Evolutionary conservation across 768 basidiomycete species (phyloP), one percentile per base, ranked within the genome.

Genomic region (Tulasnella sp.): DNA sequence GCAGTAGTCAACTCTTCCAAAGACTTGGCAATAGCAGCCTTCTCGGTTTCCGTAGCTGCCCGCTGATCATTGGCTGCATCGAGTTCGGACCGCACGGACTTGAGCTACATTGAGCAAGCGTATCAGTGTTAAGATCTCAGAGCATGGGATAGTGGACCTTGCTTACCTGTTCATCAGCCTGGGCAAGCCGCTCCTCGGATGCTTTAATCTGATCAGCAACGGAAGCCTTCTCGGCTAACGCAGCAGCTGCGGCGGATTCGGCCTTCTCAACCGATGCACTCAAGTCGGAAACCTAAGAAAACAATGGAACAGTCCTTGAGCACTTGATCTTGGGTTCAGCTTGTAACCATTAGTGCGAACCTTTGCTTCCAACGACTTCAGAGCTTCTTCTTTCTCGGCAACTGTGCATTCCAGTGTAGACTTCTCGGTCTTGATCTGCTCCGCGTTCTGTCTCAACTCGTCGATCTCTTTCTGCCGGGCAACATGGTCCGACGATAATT

Each of bases 151-250:
- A 31, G 15, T 25, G 15, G 14, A 64, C n/a, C 25, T 64, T 25
- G 58, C 58, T 64, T 64, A 29, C 58, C 69, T 70, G 69, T 42
- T 70, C 69, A 38, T n/a, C 19, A 25, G n/a, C 39, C 36, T 73
- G 19, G 42, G 72, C 25, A 38, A 45, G 42, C 31, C 52, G 39
- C 29, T 31, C 72, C 39, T 45, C 40, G 15, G 36, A n/a, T 19
- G 40, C 72, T 45, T 73, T 73, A 25, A 73, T n/a, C 42, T 73
- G 72, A 36, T 45, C 52, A 12, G 40, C 72, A 29, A 49, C 37
- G 12, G 72, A 25, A 15, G 40, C 42, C 36, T 45, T 58, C 25
- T 49, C 52, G 72, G 40, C 72, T 25, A 73, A 4, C n/a, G 72
- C 49, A 25, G 40, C 29, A 25, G 34, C 31, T 17, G 37, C 72